Conservation (phyloP, 192 early-diverging fungal species). For the Coemansia sp. region DNA sequence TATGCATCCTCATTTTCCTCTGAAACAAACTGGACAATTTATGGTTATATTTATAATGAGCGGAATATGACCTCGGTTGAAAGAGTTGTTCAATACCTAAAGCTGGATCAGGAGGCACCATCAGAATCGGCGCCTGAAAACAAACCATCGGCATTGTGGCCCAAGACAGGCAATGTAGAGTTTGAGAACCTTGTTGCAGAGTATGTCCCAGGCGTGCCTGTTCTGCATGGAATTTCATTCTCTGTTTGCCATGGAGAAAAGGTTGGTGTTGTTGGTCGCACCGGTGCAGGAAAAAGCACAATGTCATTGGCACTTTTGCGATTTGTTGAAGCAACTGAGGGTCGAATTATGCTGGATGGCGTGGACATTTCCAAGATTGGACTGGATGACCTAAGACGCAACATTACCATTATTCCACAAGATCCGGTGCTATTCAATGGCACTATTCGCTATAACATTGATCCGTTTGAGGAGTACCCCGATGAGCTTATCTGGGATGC, state of each 20-base stretch:
- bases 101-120: constrained; percentile 76
- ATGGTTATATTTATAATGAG: constrained; percentile 74
- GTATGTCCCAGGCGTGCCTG: constrained; percentile 71
- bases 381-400: constrained; percentile 70
- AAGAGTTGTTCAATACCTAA: constrained; percentile 76
- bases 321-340: constrained; percentile 66
- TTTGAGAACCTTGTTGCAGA: constrained; percentile 68
- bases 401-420: constrained; percentile 86
- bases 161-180: constrained; percentile 66
- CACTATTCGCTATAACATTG: constrained; percentile 75
- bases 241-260: constrained; percentile 76
- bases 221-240: constrained; percentile 47
- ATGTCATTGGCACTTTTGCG: constrained; percentile 70
- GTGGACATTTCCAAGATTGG: constrained; percentile 72
- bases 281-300: constrained; percentile 41
- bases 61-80: constrained; percentile 84
- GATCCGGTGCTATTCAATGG: constrained; percentile 57
- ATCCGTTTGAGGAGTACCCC: constrained; percentile 74
- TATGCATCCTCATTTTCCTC: constrained; percentile 82
- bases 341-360: constrained; percentile 70
- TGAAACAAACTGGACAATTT: constrained; percentile 73
- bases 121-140: constrained; percentile 43
- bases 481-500: constrained; percentile 55
- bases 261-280: constrained; percentile 87
- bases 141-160: constrained; percentile 61